A percentile compares a stretch with the other conserved stretches of the same genome.
These are phyloP conservation scores for Botrytis sinoallii DNA, from an alignment of 2,329 filamentous ascomycete genomes.

Conservation along the genomic window DNA sequence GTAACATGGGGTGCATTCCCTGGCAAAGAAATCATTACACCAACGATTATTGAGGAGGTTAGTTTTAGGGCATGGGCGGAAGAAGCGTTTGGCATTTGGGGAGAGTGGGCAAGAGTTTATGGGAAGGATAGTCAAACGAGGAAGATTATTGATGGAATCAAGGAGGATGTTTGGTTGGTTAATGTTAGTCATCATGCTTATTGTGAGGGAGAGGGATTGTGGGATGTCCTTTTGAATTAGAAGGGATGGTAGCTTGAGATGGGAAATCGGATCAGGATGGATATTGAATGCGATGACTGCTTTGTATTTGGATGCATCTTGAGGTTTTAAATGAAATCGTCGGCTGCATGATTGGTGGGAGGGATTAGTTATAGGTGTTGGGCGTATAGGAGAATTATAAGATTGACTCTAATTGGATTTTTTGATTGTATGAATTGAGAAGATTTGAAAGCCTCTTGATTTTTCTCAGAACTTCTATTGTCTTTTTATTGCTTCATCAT, in stretches of 20 bases:
- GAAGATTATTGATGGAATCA: conserved; percentile 64
- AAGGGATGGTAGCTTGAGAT: background rate
- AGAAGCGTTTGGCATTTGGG: conserved; percentile 94
- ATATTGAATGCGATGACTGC: background rate
- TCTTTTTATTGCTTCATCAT: background rate
- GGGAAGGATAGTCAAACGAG: conserved; percentile 63
- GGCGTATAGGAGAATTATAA: background rate
- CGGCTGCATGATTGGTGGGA: background rate
- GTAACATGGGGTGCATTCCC: conserved; percentile 97
- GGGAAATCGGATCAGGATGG: background rate
- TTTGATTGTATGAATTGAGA: background rate
- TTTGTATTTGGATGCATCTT: background rate
- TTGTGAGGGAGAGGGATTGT: conserved; percentile 66
- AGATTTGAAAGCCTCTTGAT: fast-evolving
- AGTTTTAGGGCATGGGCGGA: conserved; percentile 93
- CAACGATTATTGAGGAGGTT: conserved; percentile 94
- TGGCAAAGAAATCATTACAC: conserved; percentile 92
- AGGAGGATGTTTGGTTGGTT: conserved; percentile 78
- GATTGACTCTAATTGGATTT: background rate
- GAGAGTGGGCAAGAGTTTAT: conserved; percentile 89
- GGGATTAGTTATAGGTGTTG: background rate
- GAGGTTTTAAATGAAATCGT: background rate
- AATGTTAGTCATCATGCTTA: conserved; percentile 85
- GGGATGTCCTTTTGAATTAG: conserved; percentile 57
- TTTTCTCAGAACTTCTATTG: background rate